These are phyloP conservation scores for Xerocomellus amylosporus DNA, from an alignment of 768 basidiomycete genomes.

Conservation along the genomic window DNA sequence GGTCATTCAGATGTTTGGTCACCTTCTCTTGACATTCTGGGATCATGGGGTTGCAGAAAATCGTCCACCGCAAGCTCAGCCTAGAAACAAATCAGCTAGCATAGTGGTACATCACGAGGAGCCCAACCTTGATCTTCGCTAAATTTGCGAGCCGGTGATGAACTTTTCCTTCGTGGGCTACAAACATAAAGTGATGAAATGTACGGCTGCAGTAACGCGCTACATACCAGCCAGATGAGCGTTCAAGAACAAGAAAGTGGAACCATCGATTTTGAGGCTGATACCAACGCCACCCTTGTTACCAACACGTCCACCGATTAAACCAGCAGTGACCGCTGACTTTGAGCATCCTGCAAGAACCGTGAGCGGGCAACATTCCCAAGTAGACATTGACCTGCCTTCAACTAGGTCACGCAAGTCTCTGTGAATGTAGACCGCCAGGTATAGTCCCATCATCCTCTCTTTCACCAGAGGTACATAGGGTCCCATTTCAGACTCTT, in stretches of 20 bases:
- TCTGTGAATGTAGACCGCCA: constrained; percentile 71
- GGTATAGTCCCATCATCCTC: constrained; percentile 85
- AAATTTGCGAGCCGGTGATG: constrained; percentile 83
- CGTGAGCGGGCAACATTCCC: neutral
- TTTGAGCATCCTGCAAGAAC: constrained; percentile 59
- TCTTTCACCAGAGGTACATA: constrained; percentile 88
- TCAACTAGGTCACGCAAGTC: constrained; percentile 62
- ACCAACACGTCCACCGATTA: constrained; percentile 87
- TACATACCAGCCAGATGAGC: constrained; percentile 79
- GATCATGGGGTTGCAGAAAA: constrained; percentile 65
- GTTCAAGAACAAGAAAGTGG: constrained; percentile 84
- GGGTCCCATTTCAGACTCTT: constrained; percentile 58
- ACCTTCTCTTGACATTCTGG: constrained; percentile 72
- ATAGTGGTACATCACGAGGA: neutral
- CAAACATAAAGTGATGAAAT: neutral
- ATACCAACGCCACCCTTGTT: constrained; percentile 96
- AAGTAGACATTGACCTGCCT: constrained; percentile 39
- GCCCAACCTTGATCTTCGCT: constrained; percentile 76
- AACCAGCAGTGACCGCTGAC: constrained; percentile 81
- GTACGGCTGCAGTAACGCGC: neutral
- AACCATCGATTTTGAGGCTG: constrained; percentile 77
- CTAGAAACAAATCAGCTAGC: constrained; percentile 35
- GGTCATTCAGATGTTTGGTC: neutral
- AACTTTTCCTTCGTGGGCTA: constrained; percentile 75
- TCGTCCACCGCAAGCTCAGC: constrained; percentile 75